A percentile compares a stretch with the other conserved stretches of the same genome.
phyloP scores from a whole-genome alignment of 2,329 filamentous ascomycete species.

The Trichoderma sp. region DNA sequence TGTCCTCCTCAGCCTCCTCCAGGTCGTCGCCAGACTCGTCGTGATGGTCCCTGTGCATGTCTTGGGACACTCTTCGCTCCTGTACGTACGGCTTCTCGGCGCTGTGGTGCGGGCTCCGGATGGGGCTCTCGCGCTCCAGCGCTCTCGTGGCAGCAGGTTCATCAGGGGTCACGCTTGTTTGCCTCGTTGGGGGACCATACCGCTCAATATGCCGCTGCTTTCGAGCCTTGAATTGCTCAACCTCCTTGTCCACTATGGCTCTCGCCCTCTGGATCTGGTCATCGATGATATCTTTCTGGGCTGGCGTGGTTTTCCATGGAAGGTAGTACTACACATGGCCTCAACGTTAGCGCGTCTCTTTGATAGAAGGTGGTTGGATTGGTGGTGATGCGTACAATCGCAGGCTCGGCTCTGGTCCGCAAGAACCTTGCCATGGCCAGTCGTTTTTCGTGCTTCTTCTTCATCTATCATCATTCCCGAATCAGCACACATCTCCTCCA shows the following conservation, averaged over 20 bases:
- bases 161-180: constrained; percentile 31
- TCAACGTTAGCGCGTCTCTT: not conserved
- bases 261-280: constrained; percentile 66
- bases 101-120: constrained; percentile 10
- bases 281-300: constrained; percentile 68
- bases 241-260: constrained; percentile 60
- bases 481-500: constrained; percentile 22
- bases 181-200: constrained; percentile 25
- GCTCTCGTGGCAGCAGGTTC: constrained; percentile 26
- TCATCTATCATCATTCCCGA: constrained; percentile 58
- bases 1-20: constrained; percentile 83
- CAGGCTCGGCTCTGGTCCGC: constrained; percentile 67
- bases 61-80: not conserved
- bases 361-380: not conserved
- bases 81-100: not conserved
- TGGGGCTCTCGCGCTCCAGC: constrained; percentile 17
- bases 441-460: constrained; percentile 68
- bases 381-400: constrained; percentile 57
- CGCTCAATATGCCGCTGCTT: constrained; percentile 39
- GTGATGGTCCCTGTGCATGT: constrained; percentile 46
- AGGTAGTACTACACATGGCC: constrained; percentile 67
- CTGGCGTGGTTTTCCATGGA: constrained; percentile 70
- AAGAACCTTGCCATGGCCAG: constrained; percentile 70
- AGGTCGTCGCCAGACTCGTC: constrained; percentile 75
- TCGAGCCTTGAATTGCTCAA: constrained; percentile 56